A percentile compares a stretch with the other conserved stretches of the same genome.
Evolutionary conservation across 805 yeast species (phyloP).

Genomic region (Lachancea thermotolerans): DNA sequence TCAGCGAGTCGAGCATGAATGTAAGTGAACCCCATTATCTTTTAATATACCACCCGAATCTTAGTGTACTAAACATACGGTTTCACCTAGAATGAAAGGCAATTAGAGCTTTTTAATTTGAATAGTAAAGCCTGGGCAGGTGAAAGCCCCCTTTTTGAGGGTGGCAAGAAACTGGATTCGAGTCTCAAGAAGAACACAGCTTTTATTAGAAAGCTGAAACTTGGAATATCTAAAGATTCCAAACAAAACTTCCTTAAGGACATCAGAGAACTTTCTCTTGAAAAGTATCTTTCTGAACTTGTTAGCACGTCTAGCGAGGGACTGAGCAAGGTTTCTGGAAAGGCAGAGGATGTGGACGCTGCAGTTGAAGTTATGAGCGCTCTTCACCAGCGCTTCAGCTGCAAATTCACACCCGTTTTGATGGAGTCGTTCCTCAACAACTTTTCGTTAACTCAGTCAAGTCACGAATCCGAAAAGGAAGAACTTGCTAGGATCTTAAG

Average conservation of each 20-base stretch:
- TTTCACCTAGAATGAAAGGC: constrained; percentile 17
- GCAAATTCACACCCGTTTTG: constrained; percentile 44
- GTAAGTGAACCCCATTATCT: background rate
- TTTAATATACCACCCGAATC: background rate
- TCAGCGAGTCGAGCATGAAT: background rate
- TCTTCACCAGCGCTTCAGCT: constrained; percentile 67
- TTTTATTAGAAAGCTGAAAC: constrained; percentile 62
- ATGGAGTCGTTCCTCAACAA: constrained; percentile 37
- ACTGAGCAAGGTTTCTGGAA: constrained; percentile 40
- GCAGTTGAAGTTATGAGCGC: constrained; percentile 63
- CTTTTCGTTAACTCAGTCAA: constrained; percentile 32
- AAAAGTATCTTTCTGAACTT: constrained; percentile 69
- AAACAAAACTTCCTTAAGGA: constrained; percentile 48
- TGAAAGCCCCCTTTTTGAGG: constrained; percentile 28
- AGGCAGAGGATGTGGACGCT: constrained; percentile 52
- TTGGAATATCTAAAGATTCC: constrained; percentile 49
- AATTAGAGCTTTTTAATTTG: constrained; percentile 30
- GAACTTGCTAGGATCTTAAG: constrained; percentile 35
- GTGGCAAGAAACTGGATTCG: constrained; percentile 47
- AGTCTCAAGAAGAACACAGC: constrained; percentile 78
- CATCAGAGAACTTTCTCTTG: constrained; percentile 54
- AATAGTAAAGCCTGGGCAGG: constrained; percentile 53
- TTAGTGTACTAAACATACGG: background rate
- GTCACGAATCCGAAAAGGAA: constrained; percentile 35
- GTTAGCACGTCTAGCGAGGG: constrained; percentile 59